Percentiles rank a stretch among this genome's conserved stretches.
Evolutionary conservation across 306 rosid species (phyloP).

Genomic region (Vicia sativa): DNA sequence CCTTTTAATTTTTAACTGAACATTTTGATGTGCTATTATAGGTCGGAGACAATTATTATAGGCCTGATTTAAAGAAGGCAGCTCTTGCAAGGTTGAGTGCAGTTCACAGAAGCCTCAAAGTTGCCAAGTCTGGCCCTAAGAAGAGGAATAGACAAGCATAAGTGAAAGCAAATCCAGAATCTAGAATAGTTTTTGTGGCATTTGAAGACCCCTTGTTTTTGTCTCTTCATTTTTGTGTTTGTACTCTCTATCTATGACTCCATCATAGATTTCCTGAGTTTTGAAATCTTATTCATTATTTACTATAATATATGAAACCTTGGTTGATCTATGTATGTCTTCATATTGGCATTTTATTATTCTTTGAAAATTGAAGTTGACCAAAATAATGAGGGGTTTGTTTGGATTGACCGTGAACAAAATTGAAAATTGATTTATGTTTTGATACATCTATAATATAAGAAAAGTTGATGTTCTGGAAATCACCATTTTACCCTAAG

Average conservation of each 20-base stretch:
- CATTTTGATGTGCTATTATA: conserved; percentile 20
- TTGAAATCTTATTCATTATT: conserved; percentile 11
- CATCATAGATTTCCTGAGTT: conserved; percentile 23
- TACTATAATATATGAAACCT: conserved; percentile 22
- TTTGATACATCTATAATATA: too few species aligned
- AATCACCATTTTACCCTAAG: too few species aligned
- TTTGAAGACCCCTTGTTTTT: conserved; percentile 5
- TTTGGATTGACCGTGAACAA: too few species aligned
- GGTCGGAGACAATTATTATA: conserved; percentile 74
- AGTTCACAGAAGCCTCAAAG: conserved; percentile 86
- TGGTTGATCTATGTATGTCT: conserved; percentile 8
- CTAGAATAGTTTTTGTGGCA: conserved; percentile 6
- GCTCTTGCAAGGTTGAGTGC: conserved; percentile 90
- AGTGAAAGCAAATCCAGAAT: conserved; percentile 30
- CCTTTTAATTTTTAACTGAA: neutral
- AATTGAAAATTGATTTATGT: too few species aligned
- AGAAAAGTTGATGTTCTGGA: too few species aligned
- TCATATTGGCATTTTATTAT: neutral
- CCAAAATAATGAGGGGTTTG: neutral
- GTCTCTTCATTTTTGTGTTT: conserved; percentile 17
- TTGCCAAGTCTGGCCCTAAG: conserved; percentile 89
- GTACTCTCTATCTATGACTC: conserved; percentile 26
- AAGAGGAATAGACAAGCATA: conserved; percentile 85
- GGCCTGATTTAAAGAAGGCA: conserved; percentile 86
- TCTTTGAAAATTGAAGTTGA: neutral